Evolutionary conservation across 495 filamentous ascomycete genomes (phyloP), one percentile per base, ranked within the genome.

Genomic region (Tuber indicum): DNA sequence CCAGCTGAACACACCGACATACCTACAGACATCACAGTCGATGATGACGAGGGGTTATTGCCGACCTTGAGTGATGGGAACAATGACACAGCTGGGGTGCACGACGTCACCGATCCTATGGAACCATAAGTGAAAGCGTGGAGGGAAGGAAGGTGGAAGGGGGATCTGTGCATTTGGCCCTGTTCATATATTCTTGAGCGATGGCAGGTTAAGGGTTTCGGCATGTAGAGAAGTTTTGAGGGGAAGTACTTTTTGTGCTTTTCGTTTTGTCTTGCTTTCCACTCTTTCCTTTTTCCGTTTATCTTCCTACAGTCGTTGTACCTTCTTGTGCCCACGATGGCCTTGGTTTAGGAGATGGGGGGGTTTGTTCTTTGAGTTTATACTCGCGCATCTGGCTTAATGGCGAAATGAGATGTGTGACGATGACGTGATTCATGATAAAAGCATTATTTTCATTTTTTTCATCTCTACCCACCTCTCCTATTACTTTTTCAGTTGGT

Each of bases 381-480:
- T 36, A 36, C 36, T 66, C 58, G 58, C 58, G 26, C 58, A 66
- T 66, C 58, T 66, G 58, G 58, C 32, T 66, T 66, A 66, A 66
- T 66, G 26, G 58, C 58, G 58, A 36, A 66, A 36, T 36, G 58
- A 36, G 58, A 36, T 19, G 58, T 66, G 26, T 66, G 58, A 36
- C 26, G 58, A 66, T 66, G 58, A 66, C 26, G 58, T 36, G 58
- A 32, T 66, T 66, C 58, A 66, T 66, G 58, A 66, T 36, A 66
- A 66, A 62, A 66, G 58, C 58, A 66, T 66, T 36, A 36, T 36
- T 66, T 66, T 66, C 32, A 66, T 66, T 66, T 32, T 26, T 32
- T 32, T 32, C 58, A 19, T 36, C 32, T 36, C 58, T 66, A 36
- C 26, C 58, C 17, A 36, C 58, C n/a, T 36, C 32, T 66, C 58